Conservation (phyloP, 148 eudicot species). For the Hydrangea macrophylla region DNA sequence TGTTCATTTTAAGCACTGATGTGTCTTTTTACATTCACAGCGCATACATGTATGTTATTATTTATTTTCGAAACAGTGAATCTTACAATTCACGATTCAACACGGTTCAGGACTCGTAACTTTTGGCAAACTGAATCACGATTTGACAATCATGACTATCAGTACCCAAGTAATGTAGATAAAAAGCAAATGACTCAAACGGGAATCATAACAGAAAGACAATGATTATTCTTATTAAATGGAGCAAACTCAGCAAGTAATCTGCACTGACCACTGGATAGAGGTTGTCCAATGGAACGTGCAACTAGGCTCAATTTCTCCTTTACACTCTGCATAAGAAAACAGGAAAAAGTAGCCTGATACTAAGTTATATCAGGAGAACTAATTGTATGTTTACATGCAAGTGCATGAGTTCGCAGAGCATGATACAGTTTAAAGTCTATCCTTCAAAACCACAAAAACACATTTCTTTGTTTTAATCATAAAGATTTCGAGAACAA, state of each 20-base stretch:
- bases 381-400: background rate
- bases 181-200: too few relatives aligned
- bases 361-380: too few relatives aligned
- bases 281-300: conserved; percentile 50
- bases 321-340: conserved; percentile 52
- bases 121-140: too few relatives aligned
- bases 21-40: too few relatives aligned
- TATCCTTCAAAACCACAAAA: background rate
- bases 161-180: background rate
- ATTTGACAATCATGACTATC: background rate
- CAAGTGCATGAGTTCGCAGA: background rate
- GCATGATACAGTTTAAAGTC: background rate
- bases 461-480: background rate
- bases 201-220: too few relatives aligned
- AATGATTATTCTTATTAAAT: background rate
- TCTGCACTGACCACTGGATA: conserved; percentile 40
- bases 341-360: conserved; percentile 6
- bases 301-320: conserved; percentile 76
- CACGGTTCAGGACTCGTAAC: too few relatives aligned
- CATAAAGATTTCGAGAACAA: background rate
- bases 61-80: too few relatives aligned
- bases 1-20: too few relatives aligned
- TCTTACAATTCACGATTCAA: too few relatives aligned
- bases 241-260: background rate
- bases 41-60: too few relatives aligned